A percentile compares a stretch with the other conserved stretches of the same genome.
Conservation (phyloP, 768 basidiomycete species). For the Crepidotus variabilis region DNA sequence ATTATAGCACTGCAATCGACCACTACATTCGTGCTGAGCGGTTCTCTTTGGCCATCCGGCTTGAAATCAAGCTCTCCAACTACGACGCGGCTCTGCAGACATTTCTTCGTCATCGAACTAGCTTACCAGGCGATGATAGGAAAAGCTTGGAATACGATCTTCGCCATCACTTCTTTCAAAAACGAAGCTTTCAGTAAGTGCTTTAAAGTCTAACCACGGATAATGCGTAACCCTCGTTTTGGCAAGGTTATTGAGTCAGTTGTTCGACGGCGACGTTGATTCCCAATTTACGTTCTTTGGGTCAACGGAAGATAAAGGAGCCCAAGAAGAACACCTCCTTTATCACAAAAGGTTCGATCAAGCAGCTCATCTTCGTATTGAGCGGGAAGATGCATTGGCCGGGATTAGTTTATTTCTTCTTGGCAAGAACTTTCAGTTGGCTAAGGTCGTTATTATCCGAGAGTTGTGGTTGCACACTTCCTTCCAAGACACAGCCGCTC, state of each 20-base stretch:
- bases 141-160: too few relatives aligned
- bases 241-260: not conserved
- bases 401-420: not conserved
- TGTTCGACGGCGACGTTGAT: not conserved
- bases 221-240: not conserved
- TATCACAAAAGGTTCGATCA: not conserved
- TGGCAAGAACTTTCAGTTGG: not conserved
- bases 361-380: not conserved
- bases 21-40: not conserved
- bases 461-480: not conserved
- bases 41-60: not conserved
- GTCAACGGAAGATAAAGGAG: not conserved
- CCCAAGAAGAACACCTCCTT: not conserved
- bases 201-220: too few relatives aligned
- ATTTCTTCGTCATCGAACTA: too few relatives aligned
- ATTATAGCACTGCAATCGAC: conserved; percentile 14
- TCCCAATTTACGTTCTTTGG: not conserved
- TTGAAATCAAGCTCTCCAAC: not conserved
- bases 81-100: too few relatives aligned
- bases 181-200: too few relatives aligned
- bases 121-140: too few relatives aligned
- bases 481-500: not conserved
- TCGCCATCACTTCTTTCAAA: too few relatives aligned
- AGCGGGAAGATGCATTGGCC: not conserved
- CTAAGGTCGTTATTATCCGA: not conserved